Evolutionary conservation across 306 rosid species (phyloP).

Genomic region (Ochetophila trinervis): DNA sequence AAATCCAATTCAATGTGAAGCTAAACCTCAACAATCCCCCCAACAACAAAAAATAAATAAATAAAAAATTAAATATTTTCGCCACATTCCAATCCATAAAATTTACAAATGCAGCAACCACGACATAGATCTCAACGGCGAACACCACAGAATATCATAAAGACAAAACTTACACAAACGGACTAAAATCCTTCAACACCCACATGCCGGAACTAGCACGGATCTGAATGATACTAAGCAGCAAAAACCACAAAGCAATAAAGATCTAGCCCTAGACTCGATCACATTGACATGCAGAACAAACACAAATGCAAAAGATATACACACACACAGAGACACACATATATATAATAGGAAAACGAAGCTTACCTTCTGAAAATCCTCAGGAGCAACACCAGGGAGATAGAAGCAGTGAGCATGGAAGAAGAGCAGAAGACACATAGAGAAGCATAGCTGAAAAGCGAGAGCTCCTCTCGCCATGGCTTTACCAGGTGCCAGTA

Average conservation of each 20-base stretch:
- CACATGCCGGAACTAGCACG: slow-evolving; percentile 1
- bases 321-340: not conserved
- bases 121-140: slow-evolving; percentile 30
- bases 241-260: not conserved
- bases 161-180: not conserved
- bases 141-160: not conserved
- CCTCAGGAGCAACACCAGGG: slow-evolving; percentile 82
- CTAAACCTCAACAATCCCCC: not conserved
- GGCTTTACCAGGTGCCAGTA: slow-evolving; percentile 26
- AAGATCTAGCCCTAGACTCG: slow-evolving; percentile 24
- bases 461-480: slow-evolving; percentile 64
- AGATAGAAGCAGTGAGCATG: slow-evolving; percentile 61
- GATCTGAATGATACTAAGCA: slow-evolving; percentile 5
- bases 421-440: slow-evolving; percentile 40
- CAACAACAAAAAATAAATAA: not conserved
- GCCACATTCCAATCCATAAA: slow-evolving; percentile 7
- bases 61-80: not conserved
- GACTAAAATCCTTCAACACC: slow-evolving; percentile 1
- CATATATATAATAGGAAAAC: slow-evolving; percentile 1
- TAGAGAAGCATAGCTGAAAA: slow-evolving; percentile 52
- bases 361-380: slow-evolving; percentile 52
- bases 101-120: slow-evolving; percentile 11
- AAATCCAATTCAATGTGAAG: not conserved
- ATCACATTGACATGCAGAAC: not conserved
- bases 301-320: not conserved